Evolutionary conservation across 1,284 basidiomycete species (phyloP).

Genomic region (Wolfiporia cocos): DNA sequence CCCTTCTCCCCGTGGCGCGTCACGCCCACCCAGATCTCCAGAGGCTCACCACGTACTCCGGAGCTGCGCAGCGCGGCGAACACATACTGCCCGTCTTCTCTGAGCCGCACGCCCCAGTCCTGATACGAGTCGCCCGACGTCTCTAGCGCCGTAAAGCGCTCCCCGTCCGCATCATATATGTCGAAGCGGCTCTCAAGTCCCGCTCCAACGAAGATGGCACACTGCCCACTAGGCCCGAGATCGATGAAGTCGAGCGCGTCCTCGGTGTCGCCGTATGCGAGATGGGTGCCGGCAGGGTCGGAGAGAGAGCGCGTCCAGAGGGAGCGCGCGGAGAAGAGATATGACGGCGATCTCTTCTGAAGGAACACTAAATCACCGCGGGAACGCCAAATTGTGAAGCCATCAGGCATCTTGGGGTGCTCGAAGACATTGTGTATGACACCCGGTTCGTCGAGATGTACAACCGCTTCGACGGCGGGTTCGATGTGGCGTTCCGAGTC

Average conservation of each 20-base stretch:
- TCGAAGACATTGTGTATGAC: not conserved
- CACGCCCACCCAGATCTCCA: constrained; percentile 4
- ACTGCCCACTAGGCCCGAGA: not conserved
- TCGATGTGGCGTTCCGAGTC: constrained; percentile 2
- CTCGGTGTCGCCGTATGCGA: constrained; percentile 1
- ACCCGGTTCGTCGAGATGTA: constrained; percentile 1
- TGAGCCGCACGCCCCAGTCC: constrained; percentile 3
- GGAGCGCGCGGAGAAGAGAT: constrained; percentile 1
- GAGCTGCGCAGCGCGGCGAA: constrained; percentile 7
- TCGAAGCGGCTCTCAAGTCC: constrained; percentile 4
- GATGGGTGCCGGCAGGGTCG: not conserved
- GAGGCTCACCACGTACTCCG: constrained; percentile 2
- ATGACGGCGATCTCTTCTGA: not conserved
- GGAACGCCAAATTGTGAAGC: constrained; percentile 3
- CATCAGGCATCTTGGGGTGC: not conserved
- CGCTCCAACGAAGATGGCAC: constrained; percentile 4
- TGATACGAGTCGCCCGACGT: constrained; percentile 3
- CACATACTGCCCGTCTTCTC: not conserved
- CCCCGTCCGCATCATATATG: constrained; percentile 3
- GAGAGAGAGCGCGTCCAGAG: constrained; percentile 1
- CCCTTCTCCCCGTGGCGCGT: not conserved
- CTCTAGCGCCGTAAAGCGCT: not conserved
- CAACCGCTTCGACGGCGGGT: constrained; percentile 1
- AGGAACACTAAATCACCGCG: constrained; percentile 5
- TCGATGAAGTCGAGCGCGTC: constrained; percentile 3